Evolutionary conservation across 2,329 filamentous ascomycete species (phyloP).

Genomic region (Penicillium sp.): DNA sequence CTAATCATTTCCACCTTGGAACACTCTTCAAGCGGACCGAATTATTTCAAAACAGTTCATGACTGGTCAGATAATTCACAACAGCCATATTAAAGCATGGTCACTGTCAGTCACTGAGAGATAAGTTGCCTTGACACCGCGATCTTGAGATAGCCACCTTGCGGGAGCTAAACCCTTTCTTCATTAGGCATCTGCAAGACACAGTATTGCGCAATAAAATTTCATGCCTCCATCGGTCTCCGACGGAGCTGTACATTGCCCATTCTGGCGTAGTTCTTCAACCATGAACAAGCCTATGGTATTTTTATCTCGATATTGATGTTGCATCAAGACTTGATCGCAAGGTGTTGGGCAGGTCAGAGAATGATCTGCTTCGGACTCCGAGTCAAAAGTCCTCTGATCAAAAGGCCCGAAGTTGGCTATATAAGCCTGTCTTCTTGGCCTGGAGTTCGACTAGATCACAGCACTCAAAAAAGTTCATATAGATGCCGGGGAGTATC

Average conservation of each 20-base stretch:
- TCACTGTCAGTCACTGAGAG: background rate
- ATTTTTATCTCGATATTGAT: background rate
- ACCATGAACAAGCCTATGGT: background rate
- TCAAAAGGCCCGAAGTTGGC: background rate
- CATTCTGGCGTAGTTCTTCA: constrained; percentile 1
- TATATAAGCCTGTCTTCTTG: constrained; percentile 14
- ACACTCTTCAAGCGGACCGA: background rate
- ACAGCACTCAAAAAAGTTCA: constrained; percentile 32
- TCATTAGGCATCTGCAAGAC: background rate
- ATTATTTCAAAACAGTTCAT: background rate
- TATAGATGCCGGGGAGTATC: too few species aligned
- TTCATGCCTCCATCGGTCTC: background rate
- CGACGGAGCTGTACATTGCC: background rate
- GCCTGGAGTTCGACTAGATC: constrained; percentile 54
- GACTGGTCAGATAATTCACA: background rate
- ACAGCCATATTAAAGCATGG: background rate
- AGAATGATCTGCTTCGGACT: background rate
- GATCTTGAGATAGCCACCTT: background rate
- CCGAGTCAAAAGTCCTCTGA: background rate
- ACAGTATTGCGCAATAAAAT: background rate
- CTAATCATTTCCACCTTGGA: background rate
- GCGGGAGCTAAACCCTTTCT: background rate
- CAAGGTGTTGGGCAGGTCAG: background rate
- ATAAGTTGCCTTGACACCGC: background rate
- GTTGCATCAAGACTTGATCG: constrained; percentile 2